Percentiles rank a stretch among this genome's conserved stretches.
These are phyloP conservation scores for Fusarium tjaetaba DNA, from an alignment of 2,329 filamentous ascomycete species.

Conservation along the genomic window DNA sequence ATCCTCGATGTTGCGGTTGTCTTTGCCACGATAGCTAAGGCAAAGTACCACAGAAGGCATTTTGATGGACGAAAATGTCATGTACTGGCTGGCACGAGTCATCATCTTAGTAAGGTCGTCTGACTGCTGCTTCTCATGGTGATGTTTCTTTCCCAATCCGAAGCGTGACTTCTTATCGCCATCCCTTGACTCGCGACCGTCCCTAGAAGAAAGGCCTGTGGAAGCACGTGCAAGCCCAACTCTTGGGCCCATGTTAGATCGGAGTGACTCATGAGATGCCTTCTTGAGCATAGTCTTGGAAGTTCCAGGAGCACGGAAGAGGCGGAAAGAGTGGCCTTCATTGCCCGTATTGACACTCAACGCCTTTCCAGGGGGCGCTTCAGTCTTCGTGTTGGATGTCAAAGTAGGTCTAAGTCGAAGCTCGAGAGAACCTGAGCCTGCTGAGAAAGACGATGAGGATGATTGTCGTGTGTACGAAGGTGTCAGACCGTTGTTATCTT, in stretches of 20 bases:
- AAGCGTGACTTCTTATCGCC: constrained; percentile 67
- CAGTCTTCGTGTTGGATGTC: constrained; percentile 61
- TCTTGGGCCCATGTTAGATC: constrained; percentile 53
- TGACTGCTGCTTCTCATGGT: constrained; percentile 70
- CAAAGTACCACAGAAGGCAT: constrained; percentile 96
- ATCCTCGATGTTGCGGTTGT: constrained; percentile 94
- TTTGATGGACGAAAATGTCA: constrained; percentile 95
- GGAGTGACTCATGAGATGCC: constrained; percentile 66
- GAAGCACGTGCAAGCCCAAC: constrained; percentile 56
- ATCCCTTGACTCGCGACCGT: constrained; percentile 49
- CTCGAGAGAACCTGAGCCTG: constrained; percentile 79
- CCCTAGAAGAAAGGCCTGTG: constrained; percentile 57
- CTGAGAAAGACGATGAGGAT: constrained; percentile 59
- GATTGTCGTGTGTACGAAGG: constrained; percentile 56
- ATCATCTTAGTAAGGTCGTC: constrained; percentile 99
- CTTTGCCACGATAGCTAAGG: constrained; percentile 95
- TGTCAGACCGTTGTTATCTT: constrained; percentile 50
- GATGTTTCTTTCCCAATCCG: constrained; percentile 59
- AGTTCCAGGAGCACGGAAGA: constrained; percentile 58
- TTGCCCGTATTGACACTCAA: constrained; percentile 59
- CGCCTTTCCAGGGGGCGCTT: constrained; percentile 56
- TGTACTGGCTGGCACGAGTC: constrained; percentile 91
- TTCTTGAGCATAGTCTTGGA: constrained; percentile 61
- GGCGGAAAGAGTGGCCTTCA: constrained; percentile 61
- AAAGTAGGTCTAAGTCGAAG: constrained; percentile 85